These are phyloP conservation scores for Umbelopsis isabellina DNA, from an alignment of 192 early-diverging fungal species.

Conservation along the genomic window DNA sequence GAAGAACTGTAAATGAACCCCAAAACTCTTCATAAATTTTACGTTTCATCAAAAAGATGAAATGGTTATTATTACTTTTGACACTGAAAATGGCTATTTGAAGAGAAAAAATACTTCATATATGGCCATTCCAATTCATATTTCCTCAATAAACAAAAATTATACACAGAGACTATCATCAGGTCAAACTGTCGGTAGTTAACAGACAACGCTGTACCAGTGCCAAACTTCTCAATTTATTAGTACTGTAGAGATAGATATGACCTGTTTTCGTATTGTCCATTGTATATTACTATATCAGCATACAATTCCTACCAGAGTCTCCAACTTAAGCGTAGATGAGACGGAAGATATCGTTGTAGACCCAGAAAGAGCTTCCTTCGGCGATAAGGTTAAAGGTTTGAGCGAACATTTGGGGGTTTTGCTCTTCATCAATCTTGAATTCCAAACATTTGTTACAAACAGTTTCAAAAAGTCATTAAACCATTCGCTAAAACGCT, in stretches of 20 bases:
- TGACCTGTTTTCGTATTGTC: neutral
- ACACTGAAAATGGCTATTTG: too few species aligned
- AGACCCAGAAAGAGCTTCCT: constrained; percentile 70
- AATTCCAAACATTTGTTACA: neutral
- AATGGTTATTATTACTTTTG: too few species aligned
- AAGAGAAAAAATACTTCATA: too few species aligned
- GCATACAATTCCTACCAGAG: neutral
- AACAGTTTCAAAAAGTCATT: neutral
- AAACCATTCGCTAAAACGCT: constrained; percentile 4
- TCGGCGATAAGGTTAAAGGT: constrained; percentile 87
- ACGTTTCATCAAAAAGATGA: neutral
- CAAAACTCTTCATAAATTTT: too few species aligned
- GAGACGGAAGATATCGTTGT: constrained; percentile 87
- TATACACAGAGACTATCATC: too few species aligned
- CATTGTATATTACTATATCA: neutral
- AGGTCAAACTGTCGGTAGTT: too few species aligned
- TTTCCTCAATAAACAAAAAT: too few species aligned
- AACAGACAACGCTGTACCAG: too few species aligned
- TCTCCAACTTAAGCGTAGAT: constrained; percentile 60
- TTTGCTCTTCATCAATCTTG: constrained; percentile 78
- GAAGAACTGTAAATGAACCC: constrained; percentile 7
- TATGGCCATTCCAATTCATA: too few species aligned
- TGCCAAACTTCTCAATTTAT: too few species aligned
- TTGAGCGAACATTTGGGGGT: constrained; percentile 84
- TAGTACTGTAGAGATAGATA: neutral